Evolutionary conservation across 768 basidiomycete species (phyloP).

Genomic region (Leccinum disarticulatum): DNA sequence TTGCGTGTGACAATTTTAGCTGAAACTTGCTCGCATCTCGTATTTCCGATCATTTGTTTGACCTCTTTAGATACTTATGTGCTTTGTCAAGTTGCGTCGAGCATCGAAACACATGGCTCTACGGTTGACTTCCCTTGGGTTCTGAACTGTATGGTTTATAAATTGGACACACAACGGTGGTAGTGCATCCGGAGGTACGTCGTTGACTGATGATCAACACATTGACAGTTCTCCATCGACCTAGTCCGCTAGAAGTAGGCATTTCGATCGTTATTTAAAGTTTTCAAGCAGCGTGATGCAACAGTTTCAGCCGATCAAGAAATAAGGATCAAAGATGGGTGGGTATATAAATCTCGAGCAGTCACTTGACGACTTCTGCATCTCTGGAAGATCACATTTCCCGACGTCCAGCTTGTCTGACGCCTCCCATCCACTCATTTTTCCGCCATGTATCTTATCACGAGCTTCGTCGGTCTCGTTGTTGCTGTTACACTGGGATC

Average conservation of each 20-base stretch:
- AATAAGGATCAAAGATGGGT: not conserved
- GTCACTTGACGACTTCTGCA: not conserved
- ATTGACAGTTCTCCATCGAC: not conserved
- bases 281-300: not conserved
- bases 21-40: not conserved
- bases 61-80: not conserved
- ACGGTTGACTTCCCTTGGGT: not conserved
- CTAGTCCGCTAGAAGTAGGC: not conserved
- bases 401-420: not conserved
- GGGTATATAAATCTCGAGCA: not conserved
- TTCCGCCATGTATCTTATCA: not conserved
- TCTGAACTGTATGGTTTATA: not conserved
- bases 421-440: not conserved
- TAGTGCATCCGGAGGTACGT: not conserved
- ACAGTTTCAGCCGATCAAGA: not conserved
- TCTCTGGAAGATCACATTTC: not conserved
- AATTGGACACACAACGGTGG: not conserved
- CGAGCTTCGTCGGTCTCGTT: not conserved
- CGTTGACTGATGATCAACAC: not conserved
- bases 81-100: not conserved
- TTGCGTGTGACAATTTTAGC: not conserved
- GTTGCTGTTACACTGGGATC: not conserved
- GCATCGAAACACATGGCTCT: not conserved
- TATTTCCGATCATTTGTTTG: not conserved
- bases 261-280: not conserved